Base-by-base conservation (phyloP, 2,329 filamentous ascomycete genomes). In the Calonectria henricotiae region DNA sequence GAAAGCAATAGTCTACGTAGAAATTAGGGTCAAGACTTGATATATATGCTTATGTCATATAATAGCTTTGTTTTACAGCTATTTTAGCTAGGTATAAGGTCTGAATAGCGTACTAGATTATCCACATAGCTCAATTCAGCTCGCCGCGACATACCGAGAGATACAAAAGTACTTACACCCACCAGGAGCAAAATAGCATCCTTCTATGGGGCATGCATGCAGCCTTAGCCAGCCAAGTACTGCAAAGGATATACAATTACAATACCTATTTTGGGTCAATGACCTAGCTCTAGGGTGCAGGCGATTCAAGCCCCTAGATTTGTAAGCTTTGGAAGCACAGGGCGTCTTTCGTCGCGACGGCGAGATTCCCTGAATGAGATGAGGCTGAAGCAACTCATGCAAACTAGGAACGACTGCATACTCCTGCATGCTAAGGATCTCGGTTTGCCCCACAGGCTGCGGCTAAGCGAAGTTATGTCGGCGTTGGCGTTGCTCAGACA, bases 291-390 rank as follows among this genome's bases (percentile, higher is more conserved):
- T 8, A 17, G 20, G 39, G 43, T 25, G 12, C 5, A 25, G 13
- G 12, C 9, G 3, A 39, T 25, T 15, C 13, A 25, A 39, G 20
- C 20, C 32, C 8, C 32, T 11, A 27, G 15, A 58, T 39, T 39
- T 39, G 51, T 58, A 37, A 58, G 35, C 32, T 15, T 58, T 39
- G 17, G 8, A 58, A 58, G 37, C 47, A 20, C 32, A 39, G 23
- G 23, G 7, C 5, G 12, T 4, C n/a, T 2, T 25, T 39, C 35
- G 51, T 58, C 5, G 35, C 35, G 32, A 39, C 51, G 51, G n/a
- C 51, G 51, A 58, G 51, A 20, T 39, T 58, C 35, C 51, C 51
- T 39, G 51, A 58, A 58, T 25, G 5, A 58, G 51, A 25, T 58
- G 51, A 58, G 51, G 51, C 35, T 58, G 32, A 58, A 25, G 51